phyloP scores from a whole-genome alignment of 805 yeast species.

The Monosporozyma yasuniensis region DNA sequence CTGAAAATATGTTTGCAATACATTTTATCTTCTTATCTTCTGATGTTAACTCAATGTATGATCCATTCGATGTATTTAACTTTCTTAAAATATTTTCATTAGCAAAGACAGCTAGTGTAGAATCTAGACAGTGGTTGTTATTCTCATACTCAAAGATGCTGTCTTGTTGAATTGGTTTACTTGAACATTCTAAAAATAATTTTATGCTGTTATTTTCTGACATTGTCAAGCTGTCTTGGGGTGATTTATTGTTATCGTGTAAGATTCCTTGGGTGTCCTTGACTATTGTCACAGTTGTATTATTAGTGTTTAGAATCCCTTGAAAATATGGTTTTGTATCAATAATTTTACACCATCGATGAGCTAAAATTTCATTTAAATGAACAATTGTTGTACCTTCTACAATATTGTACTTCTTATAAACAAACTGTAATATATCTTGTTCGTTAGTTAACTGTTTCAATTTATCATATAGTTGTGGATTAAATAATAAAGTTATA shows the following conservation, averaged over 20 bases:
- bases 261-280: slow-evolving; percentile 7
- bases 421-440: slow-evolving; percentile 16
- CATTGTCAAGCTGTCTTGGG: no score
- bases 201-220: neutral
- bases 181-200: slow-evolving; percentile 8
- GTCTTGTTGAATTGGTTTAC: slow-evolving; percentile 10
- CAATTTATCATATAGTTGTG: slow-evolving; percentile 17
- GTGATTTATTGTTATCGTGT: neutral
- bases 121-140: slow-evolving; percentile 15
- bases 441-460: slow-evolving; percentile 7
- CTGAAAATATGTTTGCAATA: slow-evolving; percentile 15
- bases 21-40: slow-evolving; percentile 1
- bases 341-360: slow-evolving; percentile 14
- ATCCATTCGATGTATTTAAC: slow-evolving; percentile 21
- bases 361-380: slow-evolving; percentile 9
- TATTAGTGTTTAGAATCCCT: slow-evolving; percentile 15
- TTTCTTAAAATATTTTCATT: slow-evolving; percentile 9
- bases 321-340: slow-evolving; percentile 13
- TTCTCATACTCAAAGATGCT: slow-evolving; percentile 7
- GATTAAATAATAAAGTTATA: slow-evolving; percentile 11
- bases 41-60: slow-evolving; percentile 10
- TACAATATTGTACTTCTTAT: slow-evolving; percentile 15
- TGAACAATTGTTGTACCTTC: slow-evolving; percentile 12
- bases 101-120: slow-evolving; percentile 23
- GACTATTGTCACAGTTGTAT: slow-evolving; percentile 17